Conservation (phyloP, 345 rosid species). For the Ailanthus altissimus region DNA sequence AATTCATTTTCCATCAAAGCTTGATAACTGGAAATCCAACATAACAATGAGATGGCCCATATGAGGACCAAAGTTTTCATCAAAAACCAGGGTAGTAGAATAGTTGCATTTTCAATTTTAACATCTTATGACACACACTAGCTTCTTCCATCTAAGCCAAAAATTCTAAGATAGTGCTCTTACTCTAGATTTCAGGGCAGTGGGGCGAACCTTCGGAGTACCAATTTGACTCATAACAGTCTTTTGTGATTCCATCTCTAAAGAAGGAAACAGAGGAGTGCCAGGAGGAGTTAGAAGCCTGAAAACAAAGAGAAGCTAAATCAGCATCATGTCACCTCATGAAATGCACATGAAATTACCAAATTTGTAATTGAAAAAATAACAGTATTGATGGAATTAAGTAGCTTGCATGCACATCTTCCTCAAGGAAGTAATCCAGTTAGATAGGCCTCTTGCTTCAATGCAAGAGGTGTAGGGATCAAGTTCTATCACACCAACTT, state of each 20-base stretch:
- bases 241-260: conserved; percentile 91
- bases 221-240: conserved; percentile 68
- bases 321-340: conserved; percentile 12
- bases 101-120: background rate
- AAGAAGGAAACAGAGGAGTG: conserved; percentile 93
- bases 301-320: conserved; percentile 27
- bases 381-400: background rate
- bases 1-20: background rate
- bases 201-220: conserved; percentile 60
- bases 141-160: background rate
- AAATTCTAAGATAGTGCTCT: conserved; percentile 29
- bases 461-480: background rate
- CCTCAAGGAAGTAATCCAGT: background rate
- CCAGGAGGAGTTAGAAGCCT: conserved; percentile 99
- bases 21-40: background rate
- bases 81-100: background rate
- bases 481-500: background rate
- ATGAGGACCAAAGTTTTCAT: conserved; percentile 1
- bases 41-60: conserved; percentile 7
- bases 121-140: background rate
- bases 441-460: background rate
- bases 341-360: background rate
- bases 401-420: background rate
- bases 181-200: conserved; percentile 80
- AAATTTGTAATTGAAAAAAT: background rate